A percentile compares a stretch with the other conserved stretches of the same genome.
These are phyloP conservation scores for Aspergillus bombycis DNA, from an alignment of 2,329 filamentous ascomycete species.

Conservation along the genomic window DNA sequence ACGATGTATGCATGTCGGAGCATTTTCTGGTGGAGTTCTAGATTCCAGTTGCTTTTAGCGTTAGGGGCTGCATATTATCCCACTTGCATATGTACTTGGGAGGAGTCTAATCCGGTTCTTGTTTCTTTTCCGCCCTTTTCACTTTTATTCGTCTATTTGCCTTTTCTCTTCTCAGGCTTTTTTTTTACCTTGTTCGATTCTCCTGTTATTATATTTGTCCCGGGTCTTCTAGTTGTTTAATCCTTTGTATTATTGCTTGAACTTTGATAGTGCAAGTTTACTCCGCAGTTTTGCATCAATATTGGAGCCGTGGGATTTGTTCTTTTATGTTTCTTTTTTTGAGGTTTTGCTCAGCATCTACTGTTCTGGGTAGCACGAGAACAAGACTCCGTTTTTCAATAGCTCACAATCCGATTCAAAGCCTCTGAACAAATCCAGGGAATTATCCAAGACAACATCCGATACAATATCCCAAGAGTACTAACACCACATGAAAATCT, in stretches of 20 bases:
- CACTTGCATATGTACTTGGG: constrained; percentile 6
- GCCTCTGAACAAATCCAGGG: background rate
- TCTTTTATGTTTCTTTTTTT: background rate
- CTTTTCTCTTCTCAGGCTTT: background rate
- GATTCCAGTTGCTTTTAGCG: constrained; percentile 8
- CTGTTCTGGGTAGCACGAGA: background rate
- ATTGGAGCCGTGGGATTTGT: background rate
- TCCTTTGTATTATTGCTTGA: background rate
- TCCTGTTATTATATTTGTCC: constrained; percentile 2
- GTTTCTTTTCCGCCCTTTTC: background rate
- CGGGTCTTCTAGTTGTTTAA: background rate
- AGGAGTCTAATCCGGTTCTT: background rate
- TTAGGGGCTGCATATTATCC: constrained; percentile 2
- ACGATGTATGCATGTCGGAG: constrained; percentile 14
- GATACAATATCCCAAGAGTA: background rate
- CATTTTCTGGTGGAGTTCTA: constrained; percentile 23
- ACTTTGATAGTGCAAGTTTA: constrained; percentile 3
- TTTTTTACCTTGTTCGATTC: background rate
- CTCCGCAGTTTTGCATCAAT: background rate
- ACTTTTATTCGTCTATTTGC: background rate
- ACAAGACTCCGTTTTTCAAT: background rate
- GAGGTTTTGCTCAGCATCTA: background rate
- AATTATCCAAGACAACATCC: background rate
- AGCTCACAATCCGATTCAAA: background rate
- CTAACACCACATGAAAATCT: background rate